Evolutionary conservation across 2,329 filamentous ascomycete genomes (phyloP).

Genomic region (Penicillium sp.): DNA sequence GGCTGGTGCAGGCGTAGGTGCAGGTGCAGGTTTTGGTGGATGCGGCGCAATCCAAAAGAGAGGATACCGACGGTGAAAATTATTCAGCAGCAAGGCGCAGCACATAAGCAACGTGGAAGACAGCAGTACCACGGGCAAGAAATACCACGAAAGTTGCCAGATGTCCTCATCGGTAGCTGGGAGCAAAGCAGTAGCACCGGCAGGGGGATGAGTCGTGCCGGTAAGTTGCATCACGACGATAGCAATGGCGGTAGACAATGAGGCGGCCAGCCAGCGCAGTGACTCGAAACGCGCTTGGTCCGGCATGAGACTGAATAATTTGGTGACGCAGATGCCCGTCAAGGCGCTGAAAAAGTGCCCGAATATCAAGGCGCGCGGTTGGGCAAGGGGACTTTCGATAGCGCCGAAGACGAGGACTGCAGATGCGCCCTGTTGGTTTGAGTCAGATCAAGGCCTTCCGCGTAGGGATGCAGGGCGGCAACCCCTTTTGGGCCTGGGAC

Average conservation of each 20-base stretch:
- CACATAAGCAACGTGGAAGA: slow-evolving; percentile 30
- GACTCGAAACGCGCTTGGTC: slow-evolving; percentile 30
- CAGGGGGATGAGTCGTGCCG: slow-evolving; percentile 33
- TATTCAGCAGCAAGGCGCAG: slow-evolving; percentile 32
- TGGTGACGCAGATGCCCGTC: slow-evolving; percentile 31
- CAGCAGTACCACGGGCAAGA: slow-evolving; percentile 29
- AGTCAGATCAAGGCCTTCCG: neutral
- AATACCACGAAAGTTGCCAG: slow-evolving; percentile 34
- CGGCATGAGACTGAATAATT: slow-evolving; percentile 32
- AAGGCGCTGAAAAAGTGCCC: slow-evolving; percentile 35
- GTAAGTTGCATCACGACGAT: slow-evolving; percentile 36
- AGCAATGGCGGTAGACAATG: slow-evolving; percentile 27
- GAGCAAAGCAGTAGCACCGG: slow-evolving; percentile 35
- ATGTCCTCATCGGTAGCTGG: slow-evolving; percentile 29
- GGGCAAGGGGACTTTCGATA: slow-evolving; percentile 33
- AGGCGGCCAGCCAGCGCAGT: slow-evolving; percentile 33
- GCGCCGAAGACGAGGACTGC: slow-evolving; percentile 34
- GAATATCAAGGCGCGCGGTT: slow-evolving; percentile 33
- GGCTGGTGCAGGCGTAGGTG: neutral
- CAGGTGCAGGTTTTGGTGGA: slow-evolving; percentile 13
- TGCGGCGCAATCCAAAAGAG: slow-evolving; percentile 31
- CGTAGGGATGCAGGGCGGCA: neutral
- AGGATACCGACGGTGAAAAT: slow-evolving; percentile 33
- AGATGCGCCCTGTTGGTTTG: slow-evolving; percentile 27
- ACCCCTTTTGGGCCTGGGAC: neutral